These are phyloP conservation scores for Aspergillus nomiae DNA, from an alignment of 2,329 filamentous ascomycete genomes.

Conservation along the genomic window DNA sequence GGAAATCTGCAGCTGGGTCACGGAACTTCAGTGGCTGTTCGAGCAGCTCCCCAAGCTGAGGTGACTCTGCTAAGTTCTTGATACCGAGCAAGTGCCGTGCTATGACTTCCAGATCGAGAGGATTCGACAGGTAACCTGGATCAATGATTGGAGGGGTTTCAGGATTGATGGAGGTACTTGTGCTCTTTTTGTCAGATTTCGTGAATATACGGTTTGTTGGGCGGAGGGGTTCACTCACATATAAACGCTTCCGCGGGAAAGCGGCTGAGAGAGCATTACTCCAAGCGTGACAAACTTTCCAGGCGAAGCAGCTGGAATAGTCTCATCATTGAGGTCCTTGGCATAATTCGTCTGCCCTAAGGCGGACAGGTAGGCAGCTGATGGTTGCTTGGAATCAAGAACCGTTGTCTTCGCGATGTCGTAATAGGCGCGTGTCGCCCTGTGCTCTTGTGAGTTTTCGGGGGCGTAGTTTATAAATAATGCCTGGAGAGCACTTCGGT, in stretches of 20 bases:
- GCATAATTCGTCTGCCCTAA: slow-evolving; percentile 13
- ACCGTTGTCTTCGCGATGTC: slow-evolving; percentile 4
- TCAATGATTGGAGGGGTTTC: too few species aligned
- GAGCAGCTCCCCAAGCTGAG: slow-evolving; percentile 14
- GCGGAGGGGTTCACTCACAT: not conserved
- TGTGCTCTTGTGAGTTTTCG: too few species aligned
- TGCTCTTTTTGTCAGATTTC: too few species aligned
- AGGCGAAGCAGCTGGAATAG: slow-evolving; percentile 8
- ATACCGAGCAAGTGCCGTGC: too few species aligned
- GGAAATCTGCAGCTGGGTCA: slow-evolving; percentile 9
- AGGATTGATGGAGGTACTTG: too few species aligned
- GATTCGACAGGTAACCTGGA: too few species aligned
- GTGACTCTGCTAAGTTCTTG: too few species aligned
- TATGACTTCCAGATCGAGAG: too few species aligned
- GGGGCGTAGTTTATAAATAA: too few species aligned
- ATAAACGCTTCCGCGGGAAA: slow-evolving; percentile 11
- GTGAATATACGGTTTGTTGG: too few species aligned
- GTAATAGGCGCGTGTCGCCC: too few species aligned
- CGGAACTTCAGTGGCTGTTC: slow-evolving; percentile 18
- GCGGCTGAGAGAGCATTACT: slow-evolving; percentile 13
- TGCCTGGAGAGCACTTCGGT: too few species aligned
- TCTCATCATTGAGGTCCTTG: slow-evolving; percentile 11
- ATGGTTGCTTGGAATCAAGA: slow-evolving; percentile 12
- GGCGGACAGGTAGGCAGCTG: slow-evolving; percentile 10
- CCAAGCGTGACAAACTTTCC: slow-evolving; percentile 14